Percentiles rank a stretch among this genome's conserved stretches.
These are phyloP conservation scores for Kuraishia floccosa DNA, from an alignment of 805 yeast genomes.

Conservation along the genomic window DNA sequence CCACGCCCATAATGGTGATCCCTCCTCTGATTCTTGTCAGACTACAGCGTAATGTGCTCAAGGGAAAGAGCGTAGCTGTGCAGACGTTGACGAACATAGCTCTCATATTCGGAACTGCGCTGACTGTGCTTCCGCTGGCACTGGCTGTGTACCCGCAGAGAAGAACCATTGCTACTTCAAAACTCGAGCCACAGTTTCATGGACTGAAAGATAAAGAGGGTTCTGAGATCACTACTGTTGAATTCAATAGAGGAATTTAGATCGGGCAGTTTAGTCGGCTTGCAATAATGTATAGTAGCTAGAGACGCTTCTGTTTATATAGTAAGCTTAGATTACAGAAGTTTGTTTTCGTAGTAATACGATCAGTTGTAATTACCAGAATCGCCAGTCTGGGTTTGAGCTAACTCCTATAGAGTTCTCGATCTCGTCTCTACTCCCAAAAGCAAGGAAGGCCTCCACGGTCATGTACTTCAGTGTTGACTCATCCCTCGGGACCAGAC, in stretches of 20 bases:
- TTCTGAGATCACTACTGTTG: constrained; percentile 41
- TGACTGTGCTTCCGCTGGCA: constrained; percentile 87
- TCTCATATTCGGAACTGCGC: constrained; percentile 73
- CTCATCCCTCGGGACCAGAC: constrained; percentile 13
- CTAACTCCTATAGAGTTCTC: constrained; percentile 35
- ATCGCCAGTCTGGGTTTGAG: constrained; percentile 37
- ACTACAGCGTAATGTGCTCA: constrained; percentile 61
- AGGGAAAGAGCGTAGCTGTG: constrained; percentile 51
- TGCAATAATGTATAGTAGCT: no score
- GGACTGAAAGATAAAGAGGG: constrained; percentile 55
- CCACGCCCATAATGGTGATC: constrained; percentile 94
- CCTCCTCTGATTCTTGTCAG: constrained; percentile 82
- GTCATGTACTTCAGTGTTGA: constrained; percentile 4
- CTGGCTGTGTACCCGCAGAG: constrained; percentile 93
- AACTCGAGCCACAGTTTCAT: constrained; percentile 56
- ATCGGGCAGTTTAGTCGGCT: no score
- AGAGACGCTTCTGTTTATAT: no score
- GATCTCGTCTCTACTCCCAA: constrained; percentile 31
- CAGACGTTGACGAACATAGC: constrained; percentile 77
- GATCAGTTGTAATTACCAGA: no score
- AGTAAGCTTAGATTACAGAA: no score
- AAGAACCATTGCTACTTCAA: constrained; percentile 43
- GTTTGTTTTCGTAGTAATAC: no score
- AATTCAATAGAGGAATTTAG: constrained; percentile 91
- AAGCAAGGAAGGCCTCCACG: constrained; percentile 24